Percentiles rank a stretch among this genome's conserved stretches.
These are phyloP conservation scores for Corymbia citriodora DNA, from an alignment of 441 rosid genomes.

Conservation along the genomic window DNA sequence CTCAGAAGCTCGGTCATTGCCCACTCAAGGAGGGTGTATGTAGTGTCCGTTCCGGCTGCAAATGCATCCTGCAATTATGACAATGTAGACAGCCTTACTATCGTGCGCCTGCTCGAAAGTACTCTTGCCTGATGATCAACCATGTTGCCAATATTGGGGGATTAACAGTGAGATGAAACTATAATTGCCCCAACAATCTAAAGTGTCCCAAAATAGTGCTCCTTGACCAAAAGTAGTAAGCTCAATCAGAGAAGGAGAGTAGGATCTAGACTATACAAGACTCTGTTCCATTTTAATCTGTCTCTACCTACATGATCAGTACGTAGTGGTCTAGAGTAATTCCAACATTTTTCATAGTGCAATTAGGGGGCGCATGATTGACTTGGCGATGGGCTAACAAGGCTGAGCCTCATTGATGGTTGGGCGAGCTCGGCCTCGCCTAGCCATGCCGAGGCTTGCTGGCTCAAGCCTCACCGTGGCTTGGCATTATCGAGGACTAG, in stretches of 20 bases:
- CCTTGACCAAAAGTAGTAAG: neutral
- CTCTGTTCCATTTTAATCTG: neutral
- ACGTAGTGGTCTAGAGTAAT: neutral
- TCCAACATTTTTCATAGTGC: neutral
- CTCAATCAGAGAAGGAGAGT: neutral
- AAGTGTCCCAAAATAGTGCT: neutral
- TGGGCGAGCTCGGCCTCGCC: too few relatives aligned
- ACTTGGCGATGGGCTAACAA: too few relatives aligned
- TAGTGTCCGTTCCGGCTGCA: conserved; percentile 21
- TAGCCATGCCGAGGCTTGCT: too few relatives aligned
- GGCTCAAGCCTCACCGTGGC: too few relatives aligned
- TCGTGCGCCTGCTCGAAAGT: neutral
- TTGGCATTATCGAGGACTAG: too few relatives aligned
- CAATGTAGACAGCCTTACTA: neutral
- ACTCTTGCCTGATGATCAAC: neutral
- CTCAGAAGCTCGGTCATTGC: conserved; percentile 24
- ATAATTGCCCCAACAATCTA: neutral
- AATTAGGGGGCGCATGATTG: neutral
- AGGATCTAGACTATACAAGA: neutral
- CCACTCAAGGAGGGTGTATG: conserved; percentile 23
- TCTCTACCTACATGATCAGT: neutral
- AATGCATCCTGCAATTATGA: conserved; percentile 13
- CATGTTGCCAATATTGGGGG: neutral
- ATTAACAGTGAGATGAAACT: neutral
- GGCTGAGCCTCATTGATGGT: too few relatives aligned